Conservation (phyloP, 2,329 filamentous ascomycete genomes). For the Leptodontidium sp. region DNA sequence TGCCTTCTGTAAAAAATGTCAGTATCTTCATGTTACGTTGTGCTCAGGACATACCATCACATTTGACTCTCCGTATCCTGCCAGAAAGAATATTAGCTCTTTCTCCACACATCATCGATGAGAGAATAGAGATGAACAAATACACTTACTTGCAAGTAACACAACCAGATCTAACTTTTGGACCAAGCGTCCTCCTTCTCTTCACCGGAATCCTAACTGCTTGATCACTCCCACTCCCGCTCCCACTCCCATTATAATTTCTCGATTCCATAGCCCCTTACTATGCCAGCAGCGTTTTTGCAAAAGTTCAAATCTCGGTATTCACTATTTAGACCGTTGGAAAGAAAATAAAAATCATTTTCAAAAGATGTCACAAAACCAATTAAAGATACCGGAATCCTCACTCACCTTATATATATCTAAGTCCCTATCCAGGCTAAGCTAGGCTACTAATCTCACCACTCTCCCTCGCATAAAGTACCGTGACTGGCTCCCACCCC, state of each 20-base stretch:
- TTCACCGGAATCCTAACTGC: background rate
- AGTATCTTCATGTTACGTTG: background rate
- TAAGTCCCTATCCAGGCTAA: too few species aligned
- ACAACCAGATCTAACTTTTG: conserved; percentile 20
- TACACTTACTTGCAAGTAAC: conserved; percentile 21
- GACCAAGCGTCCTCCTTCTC: conserved; percentile 11
- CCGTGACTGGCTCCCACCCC: too few species aligned
- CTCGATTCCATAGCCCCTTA: background rate
- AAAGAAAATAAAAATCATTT: too few species aligned
- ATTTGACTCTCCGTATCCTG: conserved; percentile 19
- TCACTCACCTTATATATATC: too few species aligned
- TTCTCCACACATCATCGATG: background rate
- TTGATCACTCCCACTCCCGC: background rate
- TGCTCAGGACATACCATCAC: conserved; percentile 3
- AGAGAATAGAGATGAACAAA: background rate
- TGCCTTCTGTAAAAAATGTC: background rate
- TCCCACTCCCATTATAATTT: background rate
- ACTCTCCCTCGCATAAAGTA: too few species aligned
- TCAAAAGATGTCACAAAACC: too few species aligned
- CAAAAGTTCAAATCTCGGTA: too few species aligned
- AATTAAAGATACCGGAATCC: too few species aligned
- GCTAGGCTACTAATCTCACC: too few species aligned
- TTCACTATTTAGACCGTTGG: too few species aligned
- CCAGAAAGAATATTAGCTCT: background rate
- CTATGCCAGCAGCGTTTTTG: too few species aligned